Evolutionary conservation across 83 land plant species (phyloP).

Genomic region (Picea engelmannii): DNA sequence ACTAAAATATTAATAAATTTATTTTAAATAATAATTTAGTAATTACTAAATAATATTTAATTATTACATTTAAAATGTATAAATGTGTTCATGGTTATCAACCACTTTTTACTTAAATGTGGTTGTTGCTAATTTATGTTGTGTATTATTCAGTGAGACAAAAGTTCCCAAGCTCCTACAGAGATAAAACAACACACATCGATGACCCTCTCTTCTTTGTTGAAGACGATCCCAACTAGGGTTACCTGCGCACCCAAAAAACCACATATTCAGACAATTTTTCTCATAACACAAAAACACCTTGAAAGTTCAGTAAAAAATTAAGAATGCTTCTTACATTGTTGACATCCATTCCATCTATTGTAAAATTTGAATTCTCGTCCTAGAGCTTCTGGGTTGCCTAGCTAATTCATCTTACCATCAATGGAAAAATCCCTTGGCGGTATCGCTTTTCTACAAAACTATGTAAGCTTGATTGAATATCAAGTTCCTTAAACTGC

Average conservation of each 20-base stretch:
- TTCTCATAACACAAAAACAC: too few species aligned
- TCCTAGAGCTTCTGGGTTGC: slow-evolving; percentile 61
- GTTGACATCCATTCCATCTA: slow-evolving; percentile 85
- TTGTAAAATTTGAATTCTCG: slow-evolving; percentile 58
- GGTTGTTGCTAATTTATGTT: too few species aligned
- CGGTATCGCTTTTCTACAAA: slow-evolving; percentile 60
- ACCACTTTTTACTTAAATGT: too few species aligned
- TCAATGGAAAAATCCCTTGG: slow-evolving; percentile 70
- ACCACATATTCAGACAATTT: not conserved
- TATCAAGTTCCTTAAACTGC: not conserved
- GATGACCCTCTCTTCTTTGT: slow-evolving; percentile 75
- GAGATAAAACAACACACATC: slow-evolving; percentile 72
- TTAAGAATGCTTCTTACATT: slow-evolving; percentile 40
- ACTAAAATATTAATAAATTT: too few species aligned
- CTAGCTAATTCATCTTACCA: slow-evolving; percentile 84
- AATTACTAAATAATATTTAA: too few species aligned
- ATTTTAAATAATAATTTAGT: too few species aligned
- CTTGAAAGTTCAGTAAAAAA: not conserved
- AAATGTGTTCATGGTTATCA: too few species aligned
- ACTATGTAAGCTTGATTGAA: not conserved
- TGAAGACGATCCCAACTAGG: slow-evolving; percentile 73
- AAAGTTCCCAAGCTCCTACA: too few species aligned
- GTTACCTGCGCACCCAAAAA: slow-evolving; percentile 50
- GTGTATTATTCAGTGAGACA: too few species aligned
- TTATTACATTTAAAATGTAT: too few species aligned